Evolutionary conservation across 1,284 basidiomycete species (phyloP).

Genomic region (Tilletiopsis washingtonensis): DNA sequence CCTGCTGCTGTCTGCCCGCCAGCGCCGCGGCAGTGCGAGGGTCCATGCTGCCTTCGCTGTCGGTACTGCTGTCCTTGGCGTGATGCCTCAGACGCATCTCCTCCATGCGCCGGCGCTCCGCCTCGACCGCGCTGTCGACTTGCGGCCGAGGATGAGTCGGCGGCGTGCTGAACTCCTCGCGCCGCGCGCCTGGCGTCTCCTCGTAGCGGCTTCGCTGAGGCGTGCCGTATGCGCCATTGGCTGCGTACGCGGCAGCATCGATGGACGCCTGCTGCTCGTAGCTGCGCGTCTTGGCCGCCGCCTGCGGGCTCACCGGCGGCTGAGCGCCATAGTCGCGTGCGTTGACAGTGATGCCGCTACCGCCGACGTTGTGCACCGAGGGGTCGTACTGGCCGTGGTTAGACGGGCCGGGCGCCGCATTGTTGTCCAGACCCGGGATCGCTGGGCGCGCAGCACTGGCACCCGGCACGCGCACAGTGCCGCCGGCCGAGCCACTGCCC

Average conservation of each 20-base stretch:
- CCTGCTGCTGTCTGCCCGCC: neutral
- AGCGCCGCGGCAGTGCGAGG: neutral
- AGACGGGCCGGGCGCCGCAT: too few species aligned
- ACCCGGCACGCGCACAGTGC: conserved; percentile 26
- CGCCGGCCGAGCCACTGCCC: conserved; percentile 27
- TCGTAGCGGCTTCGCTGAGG: too few species aligned
- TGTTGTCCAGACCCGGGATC: too few species aligned
- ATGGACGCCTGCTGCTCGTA: neutral
- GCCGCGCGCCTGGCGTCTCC: too few species aligned
- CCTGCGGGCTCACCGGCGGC: too few species aligned
- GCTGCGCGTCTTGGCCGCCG: too few species aligned
- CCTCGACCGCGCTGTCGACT: conserved; percentile 7
- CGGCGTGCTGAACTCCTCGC: too few species aligned
- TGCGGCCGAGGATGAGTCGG: neutral
- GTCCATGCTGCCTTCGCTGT: conserved; percentile 2
- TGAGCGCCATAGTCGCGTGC: neutral
- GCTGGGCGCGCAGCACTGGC: too few species aligned
- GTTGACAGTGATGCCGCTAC: neutral
- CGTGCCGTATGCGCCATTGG: too few species aligned
- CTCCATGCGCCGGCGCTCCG: conserved; percentile 25
- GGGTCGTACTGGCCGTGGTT: neutral
- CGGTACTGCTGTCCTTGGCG: conserved; percentile 4
- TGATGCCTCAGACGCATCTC: conserved; percentile 15
- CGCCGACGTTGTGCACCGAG: conserved; percentile 6
- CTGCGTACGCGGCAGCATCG: too few species aligned